Evolutionary conservation across 176 grass and related monocot species (phyloP), one percentile per base, ranked within the genome.

Genomic region (Oryza punctata): DNA sequence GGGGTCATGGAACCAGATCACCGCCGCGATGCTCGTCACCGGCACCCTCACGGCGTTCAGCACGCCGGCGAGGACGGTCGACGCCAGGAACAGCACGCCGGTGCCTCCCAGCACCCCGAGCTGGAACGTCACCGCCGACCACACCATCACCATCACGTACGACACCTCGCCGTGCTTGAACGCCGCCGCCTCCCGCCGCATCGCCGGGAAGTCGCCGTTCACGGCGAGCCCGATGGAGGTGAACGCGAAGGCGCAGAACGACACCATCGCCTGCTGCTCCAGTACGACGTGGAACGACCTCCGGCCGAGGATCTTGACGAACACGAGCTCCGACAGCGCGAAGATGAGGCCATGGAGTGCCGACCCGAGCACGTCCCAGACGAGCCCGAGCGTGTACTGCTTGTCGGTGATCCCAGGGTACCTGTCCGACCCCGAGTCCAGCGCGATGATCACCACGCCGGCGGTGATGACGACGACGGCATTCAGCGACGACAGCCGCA

Each of bases 271-370:
- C 81, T 98, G 96, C 86, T 98, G 93, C 93, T 98, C 96, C 68
- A 95, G 69, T 45, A 98, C 91, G 4, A 98, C 91, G 80, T 98
- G 91, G 79, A 98, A 95, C 0, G 91, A 94, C 63, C 91, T 83
- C 78, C 78, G 30, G 9, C 94, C 91, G 21, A 97, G 70, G 44
- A 86, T 52, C 47, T 46, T 88, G 9, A 77, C 63, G 73, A 98
- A 95, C 64, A 93, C 91, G 38, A 93, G 87, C 81, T 98, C 93
- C 11, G 96, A 98, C 21, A 98, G 85, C 71, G 96, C 93, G 69
- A 98, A 98, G 84, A 98, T 95, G 43, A 98, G 85, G 33, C 96
- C 93, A 21, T 98, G 93, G 63, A 98, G 91, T 11, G 93, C 96
- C 57, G 96, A 98, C 4, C 77, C 96, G 28, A 93, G 73, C 60